Evolutionary conservation across 2,329 filamentous ascomycete species (phyloP), one percentile per base, ranked within the genome.

Genomic region (Rhexocercosporidium sp.): DNA sequence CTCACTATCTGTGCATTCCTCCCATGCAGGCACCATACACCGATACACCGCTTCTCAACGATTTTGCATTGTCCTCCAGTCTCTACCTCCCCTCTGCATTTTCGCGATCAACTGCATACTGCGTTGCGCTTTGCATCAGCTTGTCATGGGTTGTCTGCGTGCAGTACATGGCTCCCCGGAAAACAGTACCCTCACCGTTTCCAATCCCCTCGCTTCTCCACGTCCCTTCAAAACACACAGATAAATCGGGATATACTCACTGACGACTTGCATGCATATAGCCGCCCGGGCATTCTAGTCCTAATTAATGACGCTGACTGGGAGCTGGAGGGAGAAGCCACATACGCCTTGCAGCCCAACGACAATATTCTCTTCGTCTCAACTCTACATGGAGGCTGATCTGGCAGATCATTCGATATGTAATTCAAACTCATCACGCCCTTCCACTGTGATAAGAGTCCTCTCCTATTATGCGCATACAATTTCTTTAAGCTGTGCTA

Each of bases 251-350:
- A 63, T 9, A 27, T 59, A 63, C 53, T 67, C 47, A 69, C 69
- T 73, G 65, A 75, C 69, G 67, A 74, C 73, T 68, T 54, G 27
- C 74, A 75, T 72, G 68, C 73, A 61, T 61, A 34, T 56, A 98
- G 95, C 68, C 94, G 96, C 62, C 96, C 96, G 5, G 96, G 96
- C 2, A 97, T 99, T 78, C 87, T 99, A 51, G 95, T 97, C 31
- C 85, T 99, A 66, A 97, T 99, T 79, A 99, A 99, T 78, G 96
- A 99, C 75, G 93, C 94, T 29, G 96, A 99, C 79, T 99, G 96
- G 96, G 96, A 98, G 79, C 87, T 99, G 14, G 96, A 98, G 80
- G 96, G 94, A 20, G 95, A 98, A 80, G 94, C 96, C 77, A 86
- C 89, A 72, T 98, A 98, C 77, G 90, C 94, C 80, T 81, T 99